Percentiles rank a stretch among this genome's conserved stretches.
Evolutionary conservation across 139 green algal genomes (phyloP).

Genomic region (Haematococcus lacustris): DNA sequence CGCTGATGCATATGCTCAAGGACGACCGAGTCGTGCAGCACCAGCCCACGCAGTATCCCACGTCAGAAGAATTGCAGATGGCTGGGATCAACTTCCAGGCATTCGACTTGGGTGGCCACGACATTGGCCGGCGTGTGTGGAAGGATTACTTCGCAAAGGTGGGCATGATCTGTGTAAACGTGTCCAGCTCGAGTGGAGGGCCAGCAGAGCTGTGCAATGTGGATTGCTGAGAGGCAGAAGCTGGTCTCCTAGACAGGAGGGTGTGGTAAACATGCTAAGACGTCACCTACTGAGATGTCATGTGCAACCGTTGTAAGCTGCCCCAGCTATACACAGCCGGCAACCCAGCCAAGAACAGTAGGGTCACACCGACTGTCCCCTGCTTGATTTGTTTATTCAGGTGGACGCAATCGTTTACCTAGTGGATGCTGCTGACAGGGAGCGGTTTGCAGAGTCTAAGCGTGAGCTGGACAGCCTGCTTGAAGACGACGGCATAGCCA

Average conservation of each 20-base stretch:
- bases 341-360: too few relatives aligned
- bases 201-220: background rate
- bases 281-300: too few relatives aligned
- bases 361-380: background rate
- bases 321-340: too few relatives aligned
- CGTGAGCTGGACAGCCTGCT: slow-evolving; percentile 92
- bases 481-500: slow-evolving; percentile 80
- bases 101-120: slow-evolving; percentile 98
- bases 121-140: slow-evolving; percentile 96
- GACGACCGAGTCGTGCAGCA: slow-evolving; percentile 96
- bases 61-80: slow-evolving; percentile 97
- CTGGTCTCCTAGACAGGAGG: too few relatives aligned
- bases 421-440: slow-evolving; percentile 90
- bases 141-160: slow-evolving; percentile 99
- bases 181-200: background rate
- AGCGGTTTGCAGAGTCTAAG: slow-evolving; percentile 87
- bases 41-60: slow-evolving; percentile 97
- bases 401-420: slow-evolving; percentile 98
- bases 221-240: background rate
- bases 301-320: too few relatives aligned
- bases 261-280: too few relatives aligned
- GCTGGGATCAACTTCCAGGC: slow-evolving; percentile 88
- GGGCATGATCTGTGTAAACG: background rate
- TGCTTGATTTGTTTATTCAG: slow-evolving; percentile 21
- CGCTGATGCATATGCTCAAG: slow-evolving; percentile 99